These are phyloP conservation scores for Penicillium ochrochloron DNA, from an alignment of 495 filamentous ascomycete genomes.

Conservation along the genomic window DNA sequence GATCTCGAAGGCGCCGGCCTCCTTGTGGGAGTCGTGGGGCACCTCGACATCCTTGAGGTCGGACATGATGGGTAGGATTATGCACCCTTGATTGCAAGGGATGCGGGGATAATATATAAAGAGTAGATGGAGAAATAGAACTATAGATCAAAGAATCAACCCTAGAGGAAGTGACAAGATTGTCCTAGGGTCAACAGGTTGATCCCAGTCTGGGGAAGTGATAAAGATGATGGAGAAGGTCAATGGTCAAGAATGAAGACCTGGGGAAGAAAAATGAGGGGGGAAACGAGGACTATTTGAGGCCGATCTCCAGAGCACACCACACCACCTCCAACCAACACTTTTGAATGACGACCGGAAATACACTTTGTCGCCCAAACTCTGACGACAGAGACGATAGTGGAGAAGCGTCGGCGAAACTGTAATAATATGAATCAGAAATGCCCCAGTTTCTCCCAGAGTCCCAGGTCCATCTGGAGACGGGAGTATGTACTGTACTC, in stretches of 20 bases:
- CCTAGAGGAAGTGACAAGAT: background rate
- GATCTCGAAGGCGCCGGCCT: constrained; percentile 31
- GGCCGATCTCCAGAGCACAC: constrained; percentile 14
- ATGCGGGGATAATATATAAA: background rate
- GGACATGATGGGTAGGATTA: constrained; percentile 31
- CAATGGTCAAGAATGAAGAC: constrained; percentile 3
- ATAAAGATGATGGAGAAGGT: constrained; percentile 11
- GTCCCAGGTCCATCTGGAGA: constrained; percentile 15
- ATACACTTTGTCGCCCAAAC: constrained; percentile 20
- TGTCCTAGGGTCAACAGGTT: background rate
- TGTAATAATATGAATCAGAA: constrained; percentile 15
- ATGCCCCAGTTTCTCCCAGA: constrained; percentile 17
- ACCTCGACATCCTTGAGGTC: constrained; percentile 40
- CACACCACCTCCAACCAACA: constrained; percentile 1
- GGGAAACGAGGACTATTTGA: constrained; percentile 26
- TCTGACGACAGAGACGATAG: constrained; percentile 15
- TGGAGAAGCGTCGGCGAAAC: constrained; percentile 19
- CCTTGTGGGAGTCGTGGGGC: constrained; percentile 33
- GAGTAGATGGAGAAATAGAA: background rate
- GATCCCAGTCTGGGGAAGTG: background rate
- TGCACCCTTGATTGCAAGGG: constrained; percentile 2
- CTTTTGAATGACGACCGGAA: constrained; percentile 16
- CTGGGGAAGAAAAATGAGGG: constrained; percentile 14
- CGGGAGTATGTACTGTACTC: too few relatives aligned
- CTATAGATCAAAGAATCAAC: constrained; percentile 7